Percentiles rank a stretch among this genome's conserved stretches.
These are phyloP conservation scores for Penicillium sp. DNA, from an alignment of 2,329 filamentous ascomycete species.

Conservation along the genomic window DNA sequence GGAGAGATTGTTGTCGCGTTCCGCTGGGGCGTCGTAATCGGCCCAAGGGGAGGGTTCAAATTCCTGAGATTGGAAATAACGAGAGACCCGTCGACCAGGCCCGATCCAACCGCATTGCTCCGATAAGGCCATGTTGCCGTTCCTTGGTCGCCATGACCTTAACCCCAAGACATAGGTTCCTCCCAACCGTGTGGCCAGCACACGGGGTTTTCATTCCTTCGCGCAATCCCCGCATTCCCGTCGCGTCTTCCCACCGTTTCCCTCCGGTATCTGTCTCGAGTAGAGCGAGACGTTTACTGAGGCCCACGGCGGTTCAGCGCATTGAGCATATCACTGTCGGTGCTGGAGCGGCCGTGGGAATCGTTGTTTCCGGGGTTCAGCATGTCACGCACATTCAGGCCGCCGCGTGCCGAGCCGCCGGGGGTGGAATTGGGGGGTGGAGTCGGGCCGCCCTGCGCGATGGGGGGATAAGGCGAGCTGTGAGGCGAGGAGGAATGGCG, in stretches of 20 bases:
- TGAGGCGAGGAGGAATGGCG: conserved; percentile 50
- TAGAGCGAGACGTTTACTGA: conserved; percentile 24
- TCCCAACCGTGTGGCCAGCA: conserved; percentile 30
- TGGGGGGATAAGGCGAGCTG: conserved; percentile 43
- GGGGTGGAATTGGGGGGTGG: conserved; percentile 46
- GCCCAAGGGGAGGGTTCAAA: background rate
- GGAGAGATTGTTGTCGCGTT: background rate
- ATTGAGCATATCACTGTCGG: conserved; percentile 57
- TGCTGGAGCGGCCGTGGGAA: conserved; percentile 46
- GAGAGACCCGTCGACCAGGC: background rate
- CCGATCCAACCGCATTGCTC: conserved; percentile 12
- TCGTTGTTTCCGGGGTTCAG: conserved; percentile 45
- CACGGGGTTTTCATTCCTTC: conserved; percentile 23
- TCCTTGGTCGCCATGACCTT: conserved; percentile 12
- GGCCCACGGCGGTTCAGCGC: conserved; percentile 48
- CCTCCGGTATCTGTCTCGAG: background rate
- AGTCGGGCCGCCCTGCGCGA: conserved; percentile 38
- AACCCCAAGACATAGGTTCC: conserved; percentile 22
- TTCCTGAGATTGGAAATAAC: conserved; percentile 5
- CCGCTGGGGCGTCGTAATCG: background rate
- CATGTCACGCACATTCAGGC: conserved; percentile 55
- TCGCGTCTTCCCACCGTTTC: conserved; percentile 7
- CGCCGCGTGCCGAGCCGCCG: conserved; percentile 40
- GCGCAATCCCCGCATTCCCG: conserved; percentile 13
- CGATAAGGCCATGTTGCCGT: conserved; percentile 17